These are phyloP conservation scores for Heritiera littoralis DNA, from an alignment of 345 rosid genomes.

Conservation along the genomic window DNA sequence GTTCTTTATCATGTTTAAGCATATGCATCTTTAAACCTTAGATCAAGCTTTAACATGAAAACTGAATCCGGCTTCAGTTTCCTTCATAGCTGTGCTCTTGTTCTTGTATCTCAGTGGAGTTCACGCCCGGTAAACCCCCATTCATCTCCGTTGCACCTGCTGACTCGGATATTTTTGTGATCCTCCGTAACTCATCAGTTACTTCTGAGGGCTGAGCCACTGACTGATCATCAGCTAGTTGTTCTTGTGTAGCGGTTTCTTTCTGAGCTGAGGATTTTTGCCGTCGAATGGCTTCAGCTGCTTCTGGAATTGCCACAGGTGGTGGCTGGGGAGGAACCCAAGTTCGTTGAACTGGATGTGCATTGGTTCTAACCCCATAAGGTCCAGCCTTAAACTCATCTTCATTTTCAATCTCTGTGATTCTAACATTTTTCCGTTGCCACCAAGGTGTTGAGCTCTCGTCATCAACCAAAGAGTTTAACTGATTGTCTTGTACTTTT, in stretches of 20 bases:
- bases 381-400: slow-evolving; percentile 41
- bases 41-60: slow-evolving; percentile 3
- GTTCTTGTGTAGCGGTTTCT: slow-evolving; percentile 41
- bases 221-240: slow-evolving; percentile 46
- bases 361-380: slow-evolving; percentile 43
- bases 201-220: slow-evolving; percentile 33
- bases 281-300: slow-evolving; percentile 91
- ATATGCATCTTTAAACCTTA: neutral
- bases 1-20: neutral
- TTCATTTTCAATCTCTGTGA: slow-evolving; percentile 62
- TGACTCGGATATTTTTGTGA: slow-evolving; percentile 70
- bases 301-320: slow-evolving; percentile 88
- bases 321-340: slow-evolving; percentile 99
- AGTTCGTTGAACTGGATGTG: slow-evolving; percentile 55
- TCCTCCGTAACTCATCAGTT: slow-evolving; percentile 63
- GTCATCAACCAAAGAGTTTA: slow-evolving; percentile 37
- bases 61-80: slow-evolving; percentile 28
- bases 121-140: slow-evolving; percentile 40
- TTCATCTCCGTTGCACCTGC: slow-evolving; percentile 43
- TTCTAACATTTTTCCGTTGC: slow-evolving; percentile 68
- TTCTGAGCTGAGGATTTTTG: slow-evolving; percentile 60
- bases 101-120: slow-evolving; percentile 57
- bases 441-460: slow-evolving; percentile 59
- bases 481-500: slow-evolving; percentile 44
- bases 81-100: slow-evolving; percentile 41